Base-by-base conservation (phyloP, 116 monocot genomes). In the Papilionanthe hybrid region DNA sequence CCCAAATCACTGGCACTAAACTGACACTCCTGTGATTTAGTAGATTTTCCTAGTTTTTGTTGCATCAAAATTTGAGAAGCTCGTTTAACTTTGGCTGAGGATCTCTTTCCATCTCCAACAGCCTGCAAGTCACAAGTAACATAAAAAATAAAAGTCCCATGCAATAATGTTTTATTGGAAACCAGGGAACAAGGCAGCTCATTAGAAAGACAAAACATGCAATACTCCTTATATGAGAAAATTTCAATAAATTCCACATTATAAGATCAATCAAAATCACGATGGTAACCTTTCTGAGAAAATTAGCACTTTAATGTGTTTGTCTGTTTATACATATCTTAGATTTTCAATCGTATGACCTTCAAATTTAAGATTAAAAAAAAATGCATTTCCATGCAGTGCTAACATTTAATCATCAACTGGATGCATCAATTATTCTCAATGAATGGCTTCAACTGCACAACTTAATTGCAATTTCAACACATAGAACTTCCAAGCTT, bases 51-150 rank as follows among this genome's bases (percentile, higher is more conserved):
- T 82, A 82, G 87, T 83, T 90, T 95, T 68, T 78, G 55, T 28
- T 71, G 79, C 63, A 79, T 74, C 79, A 72, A 72, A 81, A 78
- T 78, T 87, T 86, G 93, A 82, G 58, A 79, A 37, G 30, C 71
- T 55, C 90, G 88, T 84, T 85, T 98, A 77, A 17, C 76, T 87
- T 90, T 97, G 29, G 32, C 73, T 75, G 10, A 37, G 9, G 74
- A 80, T 76, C 77, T 87, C 84, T 87, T 94, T 42, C 74, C 88
- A 75, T 98, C 94, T 80, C 87, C 97, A 76, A 77, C 67, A 15
- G 75, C 81, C 94, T 94, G 79, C 12, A 75, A 85, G 13, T 3
- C 15, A 0, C 32, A 73, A 73, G 73, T 20, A 44, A 43, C 3
- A 73, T n/a, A 0, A 73, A 44, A n/a, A 13, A 73, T 42, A 72